Conservation (phyloP, 2,329 filamentous ascomycete genomes). For the Trichoderma simmonsii region DNA sequence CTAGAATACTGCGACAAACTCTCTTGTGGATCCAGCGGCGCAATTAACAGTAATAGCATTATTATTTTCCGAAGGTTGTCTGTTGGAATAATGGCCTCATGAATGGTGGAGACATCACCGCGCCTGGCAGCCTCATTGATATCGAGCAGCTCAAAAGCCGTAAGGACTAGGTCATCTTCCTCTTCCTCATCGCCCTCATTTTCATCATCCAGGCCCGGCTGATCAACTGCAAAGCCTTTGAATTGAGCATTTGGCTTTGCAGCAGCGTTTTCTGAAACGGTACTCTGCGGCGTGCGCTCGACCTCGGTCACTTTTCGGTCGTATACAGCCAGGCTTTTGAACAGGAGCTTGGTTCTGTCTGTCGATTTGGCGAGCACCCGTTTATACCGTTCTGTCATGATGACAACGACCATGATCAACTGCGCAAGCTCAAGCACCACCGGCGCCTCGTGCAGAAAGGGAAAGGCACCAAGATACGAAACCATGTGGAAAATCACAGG, state of each 20-base stretch:
- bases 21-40: conserved; percentile 64
- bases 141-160: conserved; percentile 66
- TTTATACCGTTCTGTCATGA: conserved; percentile 68
- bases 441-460: conserved; percentile 68
- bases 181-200: conserved; percentile 47
- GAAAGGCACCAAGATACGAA: conserved; percentile 69
- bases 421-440: conserved; percentile 67
- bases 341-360: conserved; percentile 63
- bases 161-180: conserved; percentile 63
- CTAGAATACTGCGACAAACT: conserved; percentile 59
- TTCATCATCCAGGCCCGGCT: conserved; percentile 43
- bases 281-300: conserved; percentile 14
- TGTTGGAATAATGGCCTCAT: conserved; percentile 67
- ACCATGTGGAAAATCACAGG: conserved; percentile 69
- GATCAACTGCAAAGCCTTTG: conserved; percentile 46
- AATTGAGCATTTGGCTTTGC: conserved; percentile 21
- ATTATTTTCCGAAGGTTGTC: conserved; percentile 70
- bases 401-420: conserved; percentile 67
- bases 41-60: conserved; percentile 65
- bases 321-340: conserved; percentile 68
- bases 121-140: conserved; percentile 59
- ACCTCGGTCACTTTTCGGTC: conserved; percentile 53
- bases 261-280: neutral
- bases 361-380: conserved; percentile 57
- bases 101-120: conserved; percentile 47